These are phyloP conservation scores for Guadua angustifolia DNA, from an alignment of 176 grass and related monocot genomes.

Conservation along the genomic window DNA sequence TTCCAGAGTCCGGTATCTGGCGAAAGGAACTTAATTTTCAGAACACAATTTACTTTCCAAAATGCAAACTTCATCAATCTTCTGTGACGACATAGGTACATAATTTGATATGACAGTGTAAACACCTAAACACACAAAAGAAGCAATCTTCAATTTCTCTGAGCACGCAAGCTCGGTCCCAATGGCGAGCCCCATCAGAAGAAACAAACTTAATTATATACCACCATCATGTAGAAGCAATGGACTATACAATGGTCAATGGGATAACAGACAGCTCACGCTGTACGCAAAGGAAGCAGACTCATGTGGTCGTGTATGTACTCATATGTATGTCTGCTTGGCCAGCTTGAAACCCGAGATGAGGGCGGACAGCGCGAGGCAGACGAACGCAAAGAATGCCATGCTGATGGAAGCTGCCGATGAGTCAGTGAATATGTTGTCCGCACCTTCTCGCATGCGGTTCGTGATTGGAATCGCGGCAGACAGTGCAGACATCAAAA, in stretches of 20 bases:
- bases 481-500: slow-evolving; percentile 77
- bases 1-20: too few relatives aligned
- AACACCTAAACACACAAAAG: slow-evolving; percentile 7
- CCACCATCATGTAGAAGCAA: not conserved
- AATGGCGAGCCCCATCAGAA: not conserved
- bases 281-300: not conserved
- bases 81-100: not conserved
- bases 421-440: slow-evolving; percentile 81
- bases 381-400: slow-evolving; percentile 85
- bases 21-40: not conserved
- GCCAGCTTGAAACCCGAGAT: slow-evolving; percentile 82
- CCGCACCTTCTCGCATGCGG: slow-evolving; percentile 66
- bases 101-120: not conserved
- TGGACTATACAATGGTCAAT: not conserved
- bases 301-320: slow-evolving; percentile 5
- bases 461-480: slow-evolving; percentile 88
- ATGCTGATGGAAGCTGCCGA: slow-evolving; percentile 92
- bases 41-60: not conserved
- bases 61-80: not conserved
- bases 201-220: not conserved
- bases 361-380: slow-evolving; percentile 70
- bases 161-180: not conserved
- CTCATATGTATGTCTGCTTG: slow-evolving; percentile 74
- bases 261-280: not conserved
- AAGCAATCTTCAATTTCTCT: not conserved